Base-by-base conservation (phyloP, 2,329 filamentous ascomycete species). In the Arachnopeziza araneosa region DNA sequence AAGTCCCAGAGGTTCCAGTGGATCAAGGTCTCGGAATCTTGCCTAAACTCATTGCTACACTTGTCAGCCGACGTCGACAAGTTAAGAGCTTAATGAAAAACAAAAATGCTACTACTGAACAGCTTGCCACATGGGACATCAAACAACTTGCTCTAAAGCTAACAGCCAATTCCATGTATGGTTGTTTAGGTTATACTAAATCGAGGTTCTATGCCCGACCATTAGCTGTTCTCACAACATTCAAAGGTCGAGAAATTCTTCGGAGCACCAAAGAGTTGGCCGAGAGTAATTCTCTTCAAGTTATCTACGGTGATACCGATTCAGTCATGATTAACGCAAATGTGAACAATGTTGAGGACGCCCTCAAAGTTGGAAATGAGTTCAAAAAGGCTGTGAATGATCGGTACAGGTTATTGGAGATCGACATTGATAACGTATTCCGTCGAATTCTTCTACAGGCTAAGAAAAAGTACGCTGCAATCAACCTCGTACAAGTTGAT, bases 291-390 rank as follows among this genome's bases (percentile, higher is more conserved):
- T 88, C 92, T 61, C 83, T 99, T 30, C 90, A 95, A 70, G 95
- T 99, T 73, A 98, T 99, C 64, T 99, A 99, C 69, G 95, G 95
- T 78, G 95, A 99, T 76, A 99, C 95, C 14, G 95, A 99, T 76
- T 99, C 95, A 9, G 95, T 99, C 76, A 99, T 99, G 95, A 98
- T 99, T 79, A 99, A 99, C 72, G 96, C 95, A 64, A 98, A 98
- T 71, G 92, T 95, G 58, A 91, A 97, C 75, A 96, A 90, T 66
- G 89, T 98, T 30, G 86, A 90, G 32, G 92, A 96, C 69, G 95
- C 95, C 1, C 79, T 97, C 68, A 93, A 90, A 71, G 89, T 99
- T 56, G 96, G 95, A 60, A 87, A 91, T 52, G 91, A 98, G 64
- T 98, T 99, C 81, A 98, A 97, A 77, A 88, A 86, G 69, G 85